A percentile compares a stretch with the other conserved stretches of the same genome.
These are phyloP conservation scores for Thermoascus crustaceus DNA, from an alignment of 2,329 filamentous ascomycete genomes.

Conservation along the genomic window DNA sequence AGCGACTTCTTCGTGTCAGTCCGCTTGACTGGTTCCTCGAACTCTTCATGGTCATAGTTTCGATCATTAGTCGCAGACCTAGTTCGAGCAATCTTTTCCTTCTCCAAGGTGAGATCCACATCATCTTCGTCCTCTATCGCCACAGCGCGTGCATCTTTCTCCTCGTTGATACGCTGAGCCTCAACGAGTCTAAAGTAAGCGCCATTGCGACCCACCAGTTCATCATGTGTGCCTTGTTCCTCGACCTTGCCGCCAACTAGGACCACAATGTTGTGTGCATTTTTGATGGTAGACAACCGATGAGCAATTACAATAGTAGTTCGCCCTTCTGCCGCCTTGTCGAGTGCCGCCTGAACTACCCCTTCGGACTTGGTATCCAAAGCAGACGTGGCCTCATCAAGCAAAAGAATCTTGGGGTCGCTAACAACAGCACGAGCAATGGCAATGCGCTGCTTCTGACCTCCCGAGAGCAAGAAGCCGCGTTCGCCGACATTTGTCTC, in stretches of 20 bases:
- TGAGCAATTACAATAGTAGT: slow-evolving; percentile 97
- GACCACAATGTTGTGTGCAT: slow-evolving; percentile 92
- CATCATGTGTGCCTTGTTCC: slow-evolving; percentile 83
- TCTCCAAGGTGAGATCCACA: slow-evolving; percentile 16
- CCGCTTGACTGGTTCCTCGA: slow-evolving; percentile 27
- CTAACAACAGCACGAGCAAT: slow-evolving; percentile 87
- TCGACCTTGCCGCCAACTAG: slow-evolving; percentile 79
- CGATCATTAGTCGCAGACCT: slow-evolving; percentile 26
- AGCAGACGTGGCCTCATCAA: slow-evolving; percentile 91
- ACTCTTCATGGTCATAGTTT: slow-evolving; percentile 26
- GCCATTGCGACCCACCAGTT: slow-evolving; percentile 60
- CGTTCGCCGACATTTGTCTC: slow-evolving; percentile 93
- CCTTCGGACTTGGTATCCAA: slow-evolving; percentile 93
- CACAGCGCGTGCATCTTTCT: slow-evolving; percentile 33
- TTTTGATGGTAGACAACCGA: slow-evolving; percentile 85
- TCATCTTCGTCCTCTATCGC: slow-evolving; percentile 18
- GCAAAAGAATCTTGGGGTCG: slow-evolving; percentile 81
- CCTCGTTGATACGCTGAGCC: slow-evolving; percentile 69
- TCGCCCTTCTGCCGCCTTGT: slow-evolving; percentile 73
- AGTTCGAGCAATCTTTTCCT: slow-evolving; percentile 23
- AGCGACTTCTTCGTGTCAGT: slow-evolving; percentile 46
- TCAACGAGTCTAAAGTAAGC: slow-evolving; percentile 82
- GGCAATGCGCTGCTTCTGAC: slow-evolving; percentile 93
- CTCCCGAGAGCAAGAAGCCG: slow-evolving; percentile 84
- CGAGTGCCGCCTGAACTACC: slow-evolving; percentile 85